These are phyloP conservation scores for Daldinia sp. DNA, from an alignment of 2,329 filamentous ascomycete genomes.

Conservation along the genomic window DNA sequence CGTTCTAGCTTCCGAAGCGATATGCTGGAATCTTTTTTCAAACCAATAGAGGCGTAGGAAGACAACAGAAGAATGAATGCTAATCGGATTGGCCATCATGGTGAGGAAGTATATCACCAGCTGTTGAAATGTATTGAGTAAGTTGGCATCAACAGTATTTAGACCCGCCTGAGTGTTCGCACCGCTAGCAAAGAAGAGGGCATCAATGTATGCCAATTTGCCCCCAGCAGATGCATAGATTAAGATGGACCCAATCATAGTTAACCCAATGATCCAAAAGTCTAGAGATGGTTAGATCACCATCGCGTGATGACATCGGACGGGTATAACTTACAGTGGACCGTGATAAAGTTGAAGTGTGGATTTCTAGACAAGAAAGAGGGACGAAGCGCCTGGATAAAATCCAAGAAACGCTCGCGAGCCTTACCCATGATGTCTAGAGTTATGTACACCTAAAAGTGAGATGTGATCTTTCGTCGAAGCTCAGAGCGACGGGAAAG, in stretches of 20 bases:
- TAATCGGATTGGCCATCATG: constrained; percentile 82
- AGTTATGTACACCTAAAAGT: constrained; percentile 4
- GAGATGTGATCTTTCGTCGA: constrained; percentile 10
- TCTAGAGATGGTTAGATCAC: constrained; percentile 58
- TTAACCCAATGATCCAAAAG: constrained; percentile 79
- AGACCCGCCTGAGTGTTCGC: constrained; percentile 91
- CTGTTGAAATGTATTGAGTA: constrained; percentile 76
- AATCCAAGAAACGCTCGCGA: constrained; percentile 50
- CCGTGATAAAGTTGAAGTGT: constrained; percentile 81
- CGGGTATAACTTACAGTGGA: constrained; percentile 69
- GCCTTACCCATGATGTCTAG: constrained; percentile 45
- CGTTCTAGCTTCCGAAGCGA: constrained; percentile 76
- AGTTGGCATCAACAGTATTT: constrained; percentile 79
- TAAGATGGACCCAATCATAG: constrained; percentile 78
- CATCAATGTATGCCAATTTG: constrained; percentile 80
- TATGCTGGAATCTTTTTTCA: constrained; percentile 89
- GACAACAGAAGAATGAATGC: constrained; percentile 85
- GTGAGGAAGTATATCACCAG: constrained; percentile 74
- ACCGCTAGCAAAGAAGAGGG: constrained; percentile 86
- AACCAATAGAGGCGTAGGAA: constrained; percentile 97
- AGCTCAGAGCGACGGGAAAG: constrained; percentile 20
- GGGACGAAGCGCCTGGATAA: constrained; percentile 61
- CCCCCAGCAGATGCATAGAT: constrained; percentile 69
- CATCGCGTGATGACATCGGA: background rate
- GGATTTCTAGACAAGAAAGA: constrained; percentile 67